phyloP scores from a whole-genome alignment of 75 land plant species.

The Cryptomeria japonica region DNA sequence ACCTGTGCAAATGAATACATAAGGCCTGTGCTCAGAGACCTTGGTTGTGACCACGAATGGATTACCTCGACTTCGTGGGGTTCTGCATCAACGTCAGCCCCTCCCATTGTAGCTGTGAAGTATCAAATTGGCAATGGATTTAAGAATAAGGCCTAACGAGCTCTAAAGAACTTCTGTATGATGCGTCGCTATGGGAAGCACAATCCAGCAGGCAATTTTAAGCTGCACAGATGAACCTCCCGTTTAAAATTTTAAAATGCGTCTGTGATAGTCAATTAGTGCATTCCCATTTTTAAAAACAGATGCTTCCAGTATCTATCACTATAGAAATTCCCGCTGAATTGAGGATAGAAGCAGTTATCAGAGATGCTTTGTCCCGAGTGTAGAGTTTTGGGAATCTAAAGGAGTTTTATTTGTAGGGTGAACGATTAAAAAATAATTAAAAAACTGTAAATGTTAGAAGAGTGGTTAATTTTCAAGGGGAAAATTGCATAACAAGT shows the following conservation, averaged over 20 bases:
- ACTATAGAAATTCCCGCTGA: neutral
- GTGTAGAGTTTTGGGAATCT: no score
- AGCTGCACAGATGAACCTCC: neutral
- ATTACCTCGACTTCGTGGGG: constrained; percentile 53
- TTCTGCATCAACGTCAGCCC: neutral
- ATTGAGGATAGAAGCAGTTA: no score
- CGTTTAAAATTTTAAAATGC: neutral
- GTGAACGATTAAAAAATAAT: no score
- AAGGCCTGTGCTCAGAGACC: constrained; percentile 95
- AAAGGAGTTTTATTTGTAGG: no score
- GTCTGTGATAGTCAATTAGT: neutral
- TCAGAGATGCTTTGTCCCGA: no score
- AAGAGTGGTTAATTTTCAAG: no score
- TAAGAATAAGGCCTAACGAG: neutral
- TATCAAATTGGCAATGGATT: neutral
- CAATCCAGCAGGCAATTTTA: neutral
- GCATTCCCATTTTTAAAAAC: neutral
- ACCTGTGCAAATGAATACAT: constrained; percentile 99
- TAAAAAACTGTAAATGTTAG: no score
- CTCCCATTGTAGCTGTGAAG: neutral
- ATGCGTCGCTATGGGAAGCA: neutral
- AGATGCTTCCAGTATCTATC: neutral
- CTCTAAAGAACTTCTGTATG: neutral
- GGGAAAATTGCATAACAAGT: no score
- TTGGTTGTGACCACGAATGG: constrained; percentile 92